Conservation (phyloP, 345 rosid species). For the Carallia pectinifolia region DNA sequence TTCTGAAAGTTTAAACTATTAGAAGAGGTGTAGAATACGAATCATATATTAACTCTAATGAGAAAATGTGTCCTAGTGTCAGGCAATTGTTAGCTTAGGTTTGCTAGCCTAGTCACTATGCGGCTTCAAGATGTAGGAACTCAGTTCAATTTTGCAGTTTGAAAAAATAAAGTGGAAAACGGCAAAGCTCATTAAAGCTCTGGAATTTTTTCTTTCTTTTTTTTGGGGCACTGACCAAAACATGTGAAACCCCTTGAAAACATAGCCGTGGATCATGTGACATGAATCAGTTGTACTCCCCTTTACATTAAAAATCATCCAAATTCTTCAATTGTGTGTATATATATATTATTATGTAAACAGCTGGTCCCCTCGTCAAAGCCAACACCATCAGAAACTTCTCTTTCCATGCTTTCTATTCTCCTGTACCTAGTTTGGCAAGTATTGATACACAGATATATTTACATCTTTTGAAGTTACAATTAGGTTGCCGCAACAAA, state of each 20-base stretch:
- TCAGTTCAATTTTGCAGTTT: too few relatives aligned
- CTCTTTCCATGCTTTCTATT: not conserved
- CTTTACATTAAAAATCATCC: constrained; percentile 29
- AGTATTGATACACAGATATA: too few relatives aligned
- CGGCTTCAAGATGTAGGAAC: not conserved
- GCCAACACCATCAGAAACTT: not conserved
- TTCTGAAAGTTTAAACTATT: too few relatives aligned
- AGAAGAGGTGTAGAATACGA: too few relatives aligned
- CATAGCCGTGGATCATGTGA: constrained; percentile 76
- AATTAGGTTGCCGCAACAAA: not conserved
- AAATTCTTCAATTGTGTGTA: too few relatives aligned
- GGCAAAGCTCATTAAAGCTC: not conserved
- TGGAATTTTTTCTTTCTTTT: not conserved
- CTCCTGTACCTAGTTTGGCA: not conserved
- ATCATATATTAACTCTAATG: too few relatives aligned
- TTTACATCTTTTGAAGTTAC: constrained; percentile 10
- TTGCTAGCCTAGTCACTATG: not conserved
- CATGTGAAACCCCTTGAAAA: constrained; percentile 41
- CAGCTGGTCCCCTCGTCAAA: not conserved
- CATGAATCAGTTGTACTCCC: constrained; percentile 39
- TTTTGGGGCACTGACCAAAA: constrained; percentile 21
- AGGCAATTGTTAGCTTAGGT: not conserved
- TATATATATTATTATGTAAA: not conserved
- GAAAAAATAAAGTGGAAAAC: not conserved
- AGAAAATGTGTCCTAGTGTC: too few relatives aligned